Evolutionary conservation across 2,329 filamentous ascomycete species (phyloP), one percentile per base, ranked within the genome.

Genomic region (Hypomyces perniciosus): DNA sequence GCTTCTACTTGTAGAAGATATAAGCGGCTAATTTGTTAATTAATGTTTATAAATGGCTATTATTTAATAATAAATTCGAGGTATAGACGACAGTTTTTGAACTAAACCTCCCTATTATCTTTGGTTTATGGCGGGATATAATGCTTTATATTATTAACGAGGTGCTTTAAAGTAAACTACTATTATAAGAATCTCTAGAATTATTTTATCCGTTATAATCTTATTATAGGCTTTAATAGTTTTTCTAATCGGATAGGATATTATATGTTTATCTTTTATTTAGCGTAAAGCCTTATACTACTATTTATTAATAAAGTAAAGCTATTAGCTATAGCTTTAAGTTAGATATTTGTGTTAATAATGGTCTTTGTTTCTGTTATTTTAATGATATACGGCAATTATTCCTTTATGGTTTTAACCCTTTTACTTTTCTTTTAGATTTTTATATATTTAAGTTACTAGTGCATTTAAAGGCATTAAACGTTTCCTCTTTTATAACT

Each of bases 71-170:
- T 0, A 1, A 39, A 0, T n/a, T 55, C 0, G 29, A 67, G 10
- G 70, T 70, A 0, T 74, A 78, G 54, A 64, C 76, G 0, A 70
- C 70, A 0, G 68, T 84, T 0, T 84, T 84, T 34, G 80, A 84
- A 54, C 63, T 84, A 0, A 50, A 55, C 0, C 52, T 72, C 0
- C 79, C 80, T 0, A 0, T 8, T 0, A n/a, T 8, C 0, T 75
- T 79, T 33, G 58, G 58, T 0, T 43, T 56, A 1, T 84, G 80
- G 80, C 66, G 80, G 12, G 73, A 81, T 50, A 54, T 60, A 1
- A 78, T 75, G 0, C 51, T 68, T 0, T 73, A 65, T 44, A 29
- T 83, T 2, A 54, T 76, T 1, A 52, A 61, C 0, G 57, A 71
- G 6, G 64, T 77, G 1, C 59, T 81, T 0, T n/a, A n/a, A 9